Conservation (phyloP, 345 rosid genomes). For the Rhizophora apiculata region DNA sequence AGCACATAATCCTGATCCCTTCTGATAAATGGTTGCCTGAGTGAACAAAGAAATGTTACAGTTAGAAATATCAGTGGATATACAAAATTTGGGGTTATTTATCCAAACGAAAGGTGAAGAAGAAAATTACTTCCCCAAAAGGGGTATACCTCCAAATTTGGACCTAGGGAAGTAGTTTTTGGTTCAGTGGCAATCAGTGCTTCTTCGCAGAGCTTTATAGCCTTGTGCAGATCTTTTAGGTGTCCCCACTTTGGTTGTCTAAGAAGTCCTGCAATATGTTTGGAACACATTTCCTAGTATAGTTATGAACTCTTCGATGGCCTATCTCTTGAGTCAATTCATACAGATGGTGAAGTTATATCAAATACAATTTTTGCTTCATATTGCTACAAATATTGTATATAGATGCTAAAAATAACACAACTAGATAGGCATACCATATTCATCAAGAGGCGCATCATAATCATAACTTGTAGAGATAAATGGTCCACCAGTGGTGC, state of each 20-base stretch:
- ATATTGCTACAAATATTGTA: not conserved
- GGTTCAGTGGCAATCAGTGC: constrained; percentile 81
- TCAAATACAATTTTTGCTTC: not conserved
- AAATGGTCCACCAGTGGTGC: constrained; percentile 82
- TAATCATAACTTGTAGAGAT: constrained; percentile 92
- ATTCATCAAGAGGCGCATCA: constrained; percentile 96
- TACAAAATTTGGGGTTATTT: too few species aligned
- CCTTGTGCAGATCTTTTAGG: constrained; percentile 78
- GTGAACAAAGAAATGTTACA: not conserved
- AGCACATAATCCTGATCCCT: constrained; percentile 63
- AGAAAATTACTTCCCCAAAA: not conserved
- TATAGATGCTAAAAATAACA: not conserved
- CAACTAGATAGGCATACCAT: constrained; percentile 46
- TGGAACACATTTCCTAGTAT: not conserved
- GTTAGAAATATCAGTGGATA: not conserved
- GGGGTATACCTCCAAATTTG: constrained; percentile 63
- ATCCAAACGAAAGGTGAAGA: not conserved
- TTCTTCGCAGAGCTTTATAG: constrained; percentile 82
- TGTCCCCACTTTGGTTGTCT: constrained; percentile 99
- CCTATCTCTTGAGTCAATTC: too few species aligned
- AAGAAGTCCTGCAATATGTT: constrained; percentile 53
- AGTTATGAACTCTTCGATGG: too few species aligned
- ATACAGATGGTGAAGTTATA: not conserved
- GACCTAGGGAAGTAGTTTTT: constrained; percentile 56
- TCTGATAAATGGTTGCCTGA: constrained; percentile 74